A percentile compares a stretch with the other conserved stretches of the same genome.
These are phyloP conservation scores for Amaranthus palmeri DNA, from an alignment of 148 eudicot genomes.

Conservation along the genomic window DNA sequence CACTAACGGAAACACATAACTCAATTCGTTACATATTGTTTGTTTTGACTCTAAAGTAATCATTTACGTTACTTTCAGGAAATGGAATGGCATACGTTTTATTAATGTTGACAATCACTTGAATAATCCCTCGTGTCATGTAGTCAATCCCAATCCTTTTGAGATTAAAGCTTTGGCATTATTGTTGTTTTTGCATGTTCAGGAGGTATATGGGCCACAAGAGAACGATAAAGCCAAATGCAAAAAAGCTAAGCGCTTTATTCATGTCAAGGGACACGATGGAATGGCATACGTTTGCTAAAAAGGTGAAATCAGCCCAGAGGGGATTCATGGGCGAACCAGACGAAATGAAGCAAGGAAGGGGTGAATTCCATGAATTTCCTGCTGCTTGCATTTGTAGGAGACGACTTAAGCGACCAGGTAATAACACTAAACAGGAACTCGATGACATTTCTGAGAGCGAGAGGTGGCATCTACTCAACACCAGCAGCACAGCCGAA, in stretches of 20 bases:
- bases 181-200: no score
- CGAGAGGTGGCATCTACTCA: slow-evolving; percentile 27
- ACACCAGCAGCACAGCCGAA: slow-evolving; percentile 22
- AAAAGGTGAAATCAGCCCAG: slow-evolving; percentile 83
- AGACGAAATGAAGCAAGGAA: slow-evolving; percentile 73
- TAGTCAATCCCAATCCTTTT: background rate
- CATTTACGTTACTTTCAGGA: no score
- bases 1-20: no score
- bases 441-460: slow-evolving; percentile 24
- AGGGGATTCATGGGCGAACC: slow-evolving; percentile 97
- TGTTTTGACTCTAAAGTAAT: no score
- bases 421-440: slow-evolving; percentile 19
- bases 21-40: no score
- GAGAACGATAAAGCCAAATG: slow-evolving; percentile 90
- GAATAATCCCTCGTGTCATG: background rate
- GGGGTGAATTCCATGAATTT: slow-evolving; percentile 77
- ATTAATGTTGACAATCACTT: background rate
- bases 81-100: no score
- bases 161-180: background rate
- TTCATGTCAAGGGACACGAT: slow-evolving; percentile 55
- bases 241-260: slow-evolving; percentile 79
- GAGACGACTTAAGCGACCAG: slow-evolving; percentile 37
- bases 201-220: slow-evolving; percentile 64
- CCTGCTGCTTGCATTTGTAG: slow-evolving; percentile 83
- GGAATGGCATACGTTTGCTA: slow-evolving; percentile 69